These are phyloP conservation scores for Gynandropsis gynandra DNA, from an alignment of 345 rosid species.

Conservation along the genomic window DNA sequence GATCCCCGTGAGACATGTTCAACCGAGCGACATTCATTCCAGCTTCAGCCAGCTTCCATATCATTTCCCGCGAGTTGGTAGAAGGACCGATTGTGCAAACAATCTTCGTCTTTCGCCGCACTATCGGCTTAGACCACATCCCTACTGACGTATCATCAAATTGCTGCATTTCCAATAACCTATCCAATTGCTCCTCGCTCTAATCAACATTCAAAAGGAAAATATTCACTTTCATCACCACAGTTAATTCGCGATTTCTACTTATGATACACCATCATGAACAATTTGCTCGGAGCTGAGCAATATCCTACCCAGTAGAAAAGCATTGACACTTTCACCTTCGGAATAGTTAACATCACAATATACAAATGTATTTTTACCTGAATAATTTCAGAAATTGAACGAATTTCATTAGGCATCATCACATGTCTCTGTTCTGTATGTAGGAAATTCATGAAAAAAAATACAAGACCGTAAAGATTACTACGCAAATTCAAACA, in stretches of 20 bases:
- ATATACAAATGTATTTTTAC: too few relatives aligned
- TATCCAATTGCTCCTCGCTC: slow-evolving; percentile 45
- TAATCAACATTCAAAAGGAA: slow-evolving; percentile 13
- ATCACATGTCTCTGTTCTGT: too few relatives aligned
- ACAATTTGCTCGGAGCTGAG: too few relatives aligned
- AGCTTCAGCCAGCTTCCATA: slow-evolving; percentile 97
- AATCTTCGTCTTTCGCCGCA: slow-evolving; percentile 84
- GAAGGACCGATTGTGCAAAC: slow-evolving; percentile 98
- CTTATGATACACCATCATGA: too few relatives aligned
- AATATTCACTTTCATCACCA: background rate
- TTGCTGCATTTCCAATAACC: slow-evolving; percentile 48
- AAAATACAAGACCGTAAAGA: too few relatives aligned
- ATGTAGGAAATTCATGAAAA: too few relatives aligned
- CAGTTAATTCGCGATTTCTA: background rate
- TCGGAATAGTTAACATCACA: too few relatives aligned
- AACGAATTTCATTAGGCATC: too few relatives aligned
- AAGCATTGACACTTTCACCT: too few relatives aligned
- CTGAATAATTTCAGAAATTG: too few relatives aligned
- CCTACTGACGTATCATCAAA: slow-evolving; percentile 52
- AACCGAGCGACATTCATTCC: slow-evolving; percentile 97
- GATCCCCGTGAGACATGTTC: slow-evolving; percentile 99
- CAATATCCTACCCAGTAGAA: too few relatives aligned
- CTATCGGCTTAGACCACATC: slow-evolving; percentile 82
- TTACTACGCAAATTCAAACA: too few relatives aligned
- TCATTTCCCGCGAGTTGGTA: slow-evolving; percentile 86